Base-by-base conservation (phyloP, 352 stramenopile species). In the Phytopythium ostracodes region DNA sequence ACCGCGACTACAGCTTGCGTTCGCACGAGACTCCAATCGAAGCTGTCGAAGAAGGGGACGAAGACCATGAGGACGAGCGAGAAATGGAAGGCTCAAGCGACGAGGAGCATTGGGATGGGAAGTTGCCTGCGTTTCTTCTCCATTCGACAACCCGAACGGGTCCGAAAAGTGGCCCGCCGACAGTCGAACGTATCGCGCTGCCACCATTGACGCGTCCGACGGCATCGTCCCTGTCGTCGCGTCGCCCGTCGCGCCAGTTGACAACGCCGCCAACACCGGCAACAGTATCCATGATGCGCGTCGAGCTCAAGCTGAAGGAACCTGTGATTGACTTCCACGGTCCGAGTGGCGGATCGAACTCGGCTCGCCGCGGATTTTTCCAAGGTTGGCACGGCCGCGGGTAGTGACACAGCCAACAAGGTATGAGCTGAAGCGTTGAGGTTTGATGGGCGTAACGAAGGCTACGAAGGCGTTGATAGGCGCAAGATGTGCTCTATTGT, bases 281-380 rank as follows among this genome's bases (percentile, higher is more conserved):
- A 5, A 50, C 75, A 35, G 47, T 54, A 18, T 59, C 33, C n/a
- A 87, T 77, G 72, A 75, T 50, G 25, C 77, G 77, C 31, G 56
- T 81, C 2, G 71, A 89, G 54, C 67, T 89, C 4, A 89, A 80
- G 35, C 55, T 89, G 17, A 91, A 87, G 31, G 77, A 91, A 27
- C 66, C 72, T 0, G 68, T 76, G 38, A 66, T 88, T 12, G 72
- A 87, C 2, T 81, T 89, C 24, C 59, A 72, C 14, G 38, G 15
- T 4, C 15, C 17, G 14, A 17, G 42, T 5, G 55, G 11, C 5
- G 49, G 38, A 17, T 53, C 51, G 0, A 63, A 44, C 20, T 59
- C 63, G 22, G 70, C 64, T 42, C 62, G 62, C 49, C 64, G 63
- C n/a, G 72, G 57, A 2, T 75, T 58, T 5, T 63, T 76, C 27